phyloP scores from a whole-genome alignment of 805 yeast species.

The Candida silvicultrix region DNA sequence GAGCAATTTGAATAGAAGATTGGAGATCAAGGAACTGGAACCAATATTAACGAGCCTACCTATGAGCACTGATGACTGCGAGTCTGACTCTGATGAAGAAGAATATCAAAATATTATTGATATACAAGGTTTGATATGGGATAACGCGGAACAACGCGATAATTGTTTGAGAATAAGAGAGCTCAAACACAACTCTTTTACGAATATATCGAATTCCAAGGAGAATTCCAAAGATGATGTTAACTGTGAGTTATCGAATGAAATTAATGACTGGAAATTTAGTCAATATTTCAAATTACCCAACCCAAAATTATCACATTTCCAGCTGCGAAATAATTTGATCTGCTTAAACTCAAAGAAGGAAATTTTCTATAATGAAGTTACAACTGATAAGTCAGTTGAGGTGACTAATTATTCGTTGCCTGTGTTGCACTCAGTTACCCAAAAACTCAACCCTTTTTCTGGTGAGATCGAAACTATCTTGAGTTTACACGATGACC shows the following conservation, averaged over 20 bases:
- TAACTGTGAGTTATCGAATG: conserved; percentile 3
- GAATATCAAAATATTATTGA: conserved; percentile 12
- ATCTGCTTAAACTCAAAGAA: conserved; percentile 18
- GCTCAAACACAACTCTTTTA: conserved; percentile 18
- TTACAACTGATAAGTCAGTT: not conserved
- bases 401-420: not conserved
- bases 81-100: not conserved
- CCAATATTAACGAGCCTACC: not conserved
- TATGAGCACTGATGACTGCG: not conserved
- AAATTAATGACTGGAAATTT: conserved; percentile 13
- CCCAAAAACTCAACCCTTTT: conserved; percentile 20
- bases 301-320: conserved; percentile 46
- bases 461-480: conserved; percentile 22
- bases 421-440: conserved; percentile 3
- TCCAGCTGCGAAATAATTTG: conserved; percentile 45
- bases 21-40: not conserved
- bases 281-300: conserved; percentile 33
- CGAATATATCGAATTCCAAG: conserved; percentile 19
- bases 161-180: conserved; percentile 17
- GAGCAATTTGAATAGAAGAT: conserved; percentile 3
- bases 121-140: conserved; percentile 26
- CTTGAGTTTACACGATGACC: conserved; percentile 27
- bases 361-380: conserved; percentile 6
- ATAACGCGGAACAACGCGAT: conserved; percentile 13
- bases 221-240: conserved; percentile 13